Conservation (phyloP, 2,329 filamentous ascomycete species). For the Aspergillus hiratsukae region DNA sequence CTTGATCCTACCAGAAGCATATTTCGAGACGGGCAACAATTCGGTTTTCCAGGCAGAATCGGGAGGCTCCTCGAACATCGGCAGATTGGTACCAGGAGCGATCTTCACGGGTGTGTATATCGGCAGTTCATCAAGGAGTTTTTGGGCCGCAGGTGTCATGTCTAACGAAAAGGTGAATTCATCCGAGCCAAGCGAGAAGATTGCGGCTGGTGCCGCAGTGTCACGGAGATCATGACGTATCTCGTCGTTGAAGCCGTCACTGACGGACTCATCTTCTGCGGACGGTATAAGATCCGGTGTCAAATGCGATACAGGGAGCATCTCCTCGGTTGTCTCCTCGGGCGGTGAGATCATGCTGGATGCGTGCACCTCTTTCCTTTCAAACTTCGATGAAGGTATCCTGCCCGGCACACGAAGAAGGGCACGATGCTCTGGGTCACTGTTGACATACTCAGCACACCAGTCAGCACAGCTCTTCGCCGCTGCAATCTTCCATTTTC, state of each 20-base stretch:
- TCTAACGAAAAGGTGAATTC: slow-evolving; percentile 76
- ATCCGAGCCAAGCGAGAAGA: slow-evolving; percentile 77
- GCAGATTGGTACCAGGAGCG: slow-evolving; percentile 55
- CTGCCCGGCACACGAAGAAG: slow-evolving; percentile 61
- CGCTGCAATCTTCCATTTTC: slow-evolving; percentile 84
- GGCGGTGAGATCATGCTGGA: slow-evolving; percentile 27
- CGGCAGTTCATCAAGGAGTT: slow-evolving; percentile 74
- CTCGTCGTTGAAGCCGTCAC: slow-evolving; percentile 45
- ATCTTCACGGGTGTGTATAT: slow-evolving; percentile 63
- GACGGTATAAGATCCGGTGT: slow-evolving; percentile 67
- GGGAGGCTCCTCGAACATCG: slow-evolving; percentile 56
- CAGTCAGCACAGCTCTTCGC: slow-evolving; percentile 76
- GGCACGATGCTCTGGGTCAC: slow-evolving; percentile 59
- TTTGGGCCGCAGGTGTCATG: slow-evolving; percentile 68
- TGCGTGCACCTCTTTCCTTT: slow-evolving; percentile 22
- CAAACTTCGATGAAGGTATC: slow-evolving; percentile 23
- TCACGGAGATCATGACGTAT: slow-evolving; percentile 40
- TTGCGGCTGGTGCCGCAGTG: slow-evolving; percentile 62
- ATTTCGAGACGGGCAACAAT: slow-evolving; percentile 82
- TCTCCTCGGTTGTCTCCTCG: slow-evolving; percentile 31
- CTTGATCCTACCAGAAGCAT: slow-evolving; percentile 73
- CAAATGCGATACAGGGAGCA: slow-evolving; percentile 40
- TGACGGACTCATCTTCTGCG: slow-evolving; percentile 55
- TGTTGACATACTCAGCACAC: slow-evolving; percentile 76
- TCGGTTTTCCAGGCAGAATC: slow-evolving; percentile 70